Evolutionary conservation across 371 early-diverging fungal species (phyloP).

Genomic region (Batrachochytrium dendrobatidis): DNA sequence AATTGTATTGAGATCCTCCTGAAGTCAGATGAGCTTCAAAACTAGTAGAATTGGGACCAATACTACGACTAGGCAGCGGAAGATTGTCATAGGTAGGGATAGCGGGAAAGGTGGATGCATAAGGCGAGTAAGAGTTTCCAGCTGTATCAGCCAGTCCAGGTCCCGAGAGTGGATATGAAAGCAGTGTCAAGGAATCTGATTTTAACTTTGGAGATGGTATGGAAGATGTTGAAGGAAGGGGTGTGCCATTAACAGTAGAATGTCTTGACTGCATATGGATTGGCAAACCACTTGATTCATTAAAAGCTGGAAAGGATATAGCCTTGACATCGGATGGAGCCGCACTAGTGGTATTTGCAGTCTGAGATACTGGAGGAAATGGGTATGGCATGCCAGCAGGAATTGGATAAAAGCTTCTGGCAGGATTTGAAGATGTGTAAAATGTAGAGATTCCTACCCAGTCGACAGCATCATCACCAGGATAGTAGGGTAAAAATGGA

Average conservation of each 20-base stretch:
- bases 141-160: not conserved
- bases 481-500: slow-evolving; percentile 26
- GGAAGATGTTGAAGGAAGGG: not conserved
- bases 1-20: not conserved
- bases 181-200: no score
- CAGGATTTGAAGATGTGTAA: slow-evolving; percentile 5
- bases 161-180: no score
- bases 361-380: not conserved
- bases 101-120: no score
- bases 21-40: slow-evolving; percentile 9
- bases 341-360: not conserved
- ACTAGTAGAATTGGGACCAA: not conserved
- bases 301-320: not conserved
- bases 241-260: no score
- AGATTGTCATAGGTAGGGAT: not conserved
- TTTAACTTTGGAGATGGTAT: slow-evolving; percentile 1
- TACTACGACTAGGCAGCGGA: slow-evolving; percentile 1
- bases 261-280: no score
- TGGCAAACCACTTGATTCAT: no score
- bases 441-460: slow-evolving; percentile 32
- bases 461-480: slow-evolving; percentile 38
- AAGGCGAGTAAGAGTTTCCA: not conserved
- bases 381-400: not conserved
- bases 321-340: not conserved
- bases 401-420: slow-evolving; percentile 3